Evolutionary conservation across 2,329 filamentous ascomycete species (phyloP).

Genomic region (Dothistroma septosporum): DNA sequence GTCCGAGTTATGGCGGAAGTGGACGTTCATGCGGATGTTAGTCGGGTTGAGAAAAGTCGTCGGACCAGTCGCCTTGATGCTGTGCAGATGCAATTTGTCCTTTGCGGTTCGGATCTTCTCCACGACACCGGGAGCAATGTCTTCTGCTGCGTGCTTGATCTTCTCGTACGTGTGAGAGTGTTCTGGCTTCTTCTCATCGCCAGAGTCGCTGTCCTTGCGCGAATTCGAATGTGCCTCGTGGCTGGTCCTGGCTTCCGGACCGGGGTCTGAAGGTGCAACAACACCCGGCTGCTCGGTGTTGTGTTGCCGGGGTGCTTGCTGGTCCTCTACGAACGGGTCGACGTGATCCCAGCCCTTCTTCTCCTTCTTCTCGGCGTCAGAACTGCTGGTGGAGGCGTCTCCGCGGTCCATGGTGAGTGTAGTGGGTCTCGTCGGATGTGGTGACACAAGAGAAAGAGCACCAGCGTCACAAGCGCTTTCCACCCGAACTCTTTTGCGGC

Average conservation of each 20-base stretch:
- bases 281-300: neutral
- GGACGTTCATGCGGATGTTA: constrained; percentile 7
- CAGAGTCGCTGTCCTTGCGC: neutral
- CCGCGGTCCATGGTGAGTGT: neutral
- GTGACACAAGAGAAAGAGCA: neutral
- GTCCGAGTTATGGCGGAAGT: neutral
- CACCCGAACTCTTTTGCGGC: too few species aligned
- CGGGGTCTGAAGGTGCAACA: neutral
- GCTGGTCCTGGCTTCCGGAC: neutral
- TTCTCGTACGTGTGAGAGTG: constrained; percentile 10
- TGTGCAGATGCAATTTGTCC: neutral
- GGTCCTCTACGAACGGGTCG: neutral
- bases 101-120: constrained; percentile 10
- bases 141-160: constrained; percentile 13
- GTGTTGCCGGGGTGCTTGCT: neutral
- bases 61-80: constrained; percentile 5
- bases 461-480: neutral
- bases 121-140: constrained; percentile 14
- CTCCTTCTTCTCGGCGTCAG: neutral
- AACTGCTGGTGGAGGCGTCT: neutral
- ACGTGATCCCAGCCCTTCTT: constrained; percentile 1
- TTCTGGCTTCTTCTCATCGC: neutral
- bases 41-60: constrained; percentile 9
- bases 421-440: neutral
- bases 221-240: neutral